Percentiles rank a stretch among this genome's conserved stretches.
These are phyloP conservation scores for Micractinium sp. DNA, from an alignment of 139 green algal species.

Conservation along the genomic window DNA sequence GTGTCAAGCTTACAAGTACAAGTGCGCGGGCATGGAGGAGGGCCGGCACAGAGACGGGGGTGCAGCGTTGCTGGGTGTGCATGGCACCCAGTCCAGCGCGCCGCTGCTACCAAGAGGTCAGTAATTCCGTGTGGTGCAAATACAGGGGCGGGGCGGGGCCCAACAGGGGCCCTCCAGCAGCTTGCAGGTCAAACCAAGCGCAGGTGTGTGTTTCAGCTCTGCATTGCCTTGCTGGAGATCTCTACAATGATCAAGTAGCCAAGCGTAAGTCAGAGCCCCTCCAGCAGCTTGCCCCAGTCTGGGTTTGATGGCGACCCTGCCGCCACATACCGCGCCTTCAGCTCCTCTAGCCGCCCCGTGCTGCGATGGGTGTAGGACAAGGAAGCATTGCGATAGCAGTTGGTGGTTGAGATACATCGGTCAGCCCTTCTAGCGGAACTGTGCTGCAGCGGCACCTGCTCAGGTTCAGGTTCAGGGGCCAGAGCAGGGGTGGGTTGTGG, in stretches of 20 bases:
- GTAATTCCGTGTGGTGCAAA: not conserved
- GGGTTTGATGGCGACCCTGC: slow-evolving; percentile 42
- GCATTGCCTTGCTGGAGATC: not conserved
- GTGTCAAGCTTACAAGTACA: no score
- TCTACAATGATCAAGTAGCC: not conserved
- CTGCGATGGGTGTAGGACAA: slow-evolving; percentile 33
- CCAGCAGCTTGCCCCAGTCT: slow-evolving; percentile 58
- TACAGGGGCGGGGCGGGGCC: not conserved
- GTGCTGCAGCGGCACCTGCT: no score
- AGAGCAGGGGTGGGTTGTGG: no score
- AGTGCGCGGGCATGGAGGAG: no score
- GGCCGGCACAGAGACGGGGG: no score
- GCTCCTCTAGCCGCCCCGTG: slow-evolving; percentile 46
- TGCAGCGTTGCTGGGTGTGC: no score
- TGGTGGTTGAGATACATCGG: no score
- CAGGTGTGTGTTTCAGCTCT: not conserved
- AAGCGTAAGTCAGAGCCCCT: slow-evolving; percentile 30
- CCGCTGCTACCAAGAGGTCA: no score
- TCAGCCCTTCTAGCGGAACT: no score
- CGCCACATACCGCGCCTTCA: slow-evolving; percentile 58
- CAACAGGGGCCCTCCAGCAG: not conserved
- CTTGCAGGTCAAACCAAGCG: not conserved
- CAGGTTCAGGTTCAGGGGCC: no score
- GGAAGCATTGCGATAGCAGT: not conserved
- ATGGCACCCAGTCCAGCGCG: no score